Evolutionary conservation across 306 rosid genomes (phyloP).

Genomic region (Clitoria ternatea): DNA sequence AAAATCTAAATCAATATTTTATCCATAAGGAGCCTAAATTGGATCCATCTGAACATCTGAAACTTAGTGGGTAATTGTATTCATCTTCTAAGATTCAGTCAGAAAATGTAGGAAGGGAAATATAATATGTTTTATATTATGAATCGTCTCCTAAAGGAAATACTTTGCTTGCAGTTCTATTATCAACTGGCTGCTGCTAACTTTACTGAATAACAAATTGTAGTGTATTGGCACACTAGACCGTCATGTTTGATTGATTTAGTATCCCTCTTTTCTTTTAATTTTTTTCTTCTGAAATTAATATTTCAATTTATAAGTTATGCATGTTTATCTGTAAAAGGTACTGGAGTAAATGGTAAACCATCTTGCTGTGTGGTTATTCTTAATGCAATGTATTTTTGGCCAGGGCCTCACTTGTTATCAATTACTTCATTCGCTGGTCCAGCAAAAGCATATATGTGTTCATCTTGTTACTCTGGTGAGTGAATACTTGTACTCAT

Average conservation of each 20-base stretch:
- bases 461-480: conserved; percentile 80
- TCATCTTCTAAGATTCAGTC: neutral
- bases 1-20: neutral
- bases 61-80: conserved; percentile 7
- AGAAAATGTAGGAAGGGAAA: neutral
- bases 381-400: conserved; percentile 25
- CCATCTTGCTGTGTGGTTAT: conserved; percentile 10
- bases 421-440: conserved; percentile 80
- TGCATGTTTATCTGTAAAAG: neutral
- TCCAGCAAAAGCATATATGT: conserved; percentile 82
- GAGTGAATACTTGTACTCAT: conserved; percentile 35
- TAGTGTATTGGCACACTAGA: neutral
- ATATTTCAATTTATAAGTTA: conserved; percentile 13
- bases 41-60: neutral
- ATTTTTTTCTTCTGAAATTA: neutral
- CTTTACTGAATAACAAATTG: neutral
- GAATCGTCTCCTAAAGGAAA: neutral
- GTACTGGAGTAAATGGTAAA: conserved; percentile 3
- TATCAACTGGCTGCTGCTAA: neutral
- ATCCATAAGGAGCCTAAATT: neutral
- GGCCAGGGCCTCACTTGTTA: conserved; percentile 71
- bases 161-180: neutral
- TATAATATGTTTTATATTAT: neutral
- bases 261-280: neutral
- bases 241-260: conserved; percentile 11